Base-by-base conservation (phyloP, 352 stramenopile genomes). In the Phytophthora aleatoria region DNA sequence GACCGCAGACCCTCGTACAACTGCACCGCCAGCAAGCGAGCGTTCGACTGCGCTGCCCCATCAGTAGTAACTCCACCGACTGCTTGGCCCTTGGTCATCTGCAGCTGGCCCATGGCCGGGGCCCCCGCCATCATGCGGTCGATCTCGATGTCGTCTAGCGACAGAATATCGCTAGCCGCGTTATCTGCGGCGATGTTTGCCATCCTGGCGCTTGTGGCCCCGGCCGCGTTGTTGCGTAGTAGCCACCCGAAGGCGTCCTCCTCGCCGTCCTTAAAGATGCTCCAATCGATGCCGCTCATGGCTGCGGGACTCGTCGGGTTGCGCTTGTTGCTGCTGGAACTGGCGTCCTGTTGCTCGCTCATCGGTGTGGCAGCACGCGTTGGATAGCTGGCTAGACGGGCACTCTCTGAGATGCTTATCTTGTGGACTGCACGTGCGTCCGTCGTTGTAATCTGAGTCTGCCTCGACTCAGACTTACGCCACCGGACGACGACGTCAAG, bases 261-360 rank as follows among this genome's bases (percentile, higher is more conserved):
- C 45, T 87, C 76, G 57, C 70, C 62, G 64, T 90, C 81, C 43
- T 81, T 79, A 63, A 90, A 90, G 54, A 90, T 85, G 64, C 72
- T 84, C 78, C 78, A 90, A 65, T 90, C 81, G 51, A 87, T 83
- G 62, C 81, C 72, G 55, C 80, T 85, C 63, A 72, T 68, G 52
- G 61, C 41, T 39, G 64, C 38, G 11, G 51, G 52, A 35, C 39
- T 75, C 10, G 63, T 64, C 16, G 44, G 16, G 42, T 61, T 61
- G 13, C 50, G 44, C 16, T 63, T 36, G 36, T 26, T 16, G n/a
- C 53, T 50, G 15, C 48, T 50, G 30, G 51, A 12, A 33, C 24
- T 56, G 24, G 28, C 28, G 20, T 76, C 48, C 30, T 50, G 43
- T 2, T 64, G 63, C 24, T 76, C 64, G 16, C 45, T 56, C 67